These are phyloP conservation scores for Dipteronia dyeriana DNA, from an alignment of 345 rosid genomes.

Conservation along the genomic window DNA sequence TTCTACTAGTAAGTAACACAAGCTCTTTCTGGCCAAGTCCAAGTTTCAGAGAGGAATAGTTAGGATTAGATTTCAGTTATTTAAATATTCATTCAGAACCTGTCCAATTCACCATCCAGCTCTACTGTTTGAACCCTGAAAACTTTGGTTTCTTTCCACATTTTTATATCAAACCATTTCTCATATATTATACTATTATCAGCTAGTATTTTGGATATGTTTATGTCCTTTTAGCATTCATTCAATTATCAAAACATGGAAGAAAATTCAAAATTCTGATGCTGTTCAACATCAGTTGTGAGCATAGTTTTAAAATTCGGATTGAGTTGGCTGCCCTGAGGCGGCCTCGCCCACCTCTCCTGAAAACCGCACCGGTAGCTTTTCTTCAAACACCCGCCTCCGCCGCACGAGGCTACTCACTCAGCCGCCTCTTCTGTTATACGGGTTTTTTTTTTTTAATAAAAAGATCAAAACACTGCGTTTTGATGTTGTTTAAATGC, in stretches of 20 bases:
- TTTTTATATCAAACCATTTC: not conserved
- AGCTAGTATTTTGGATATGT: not conserved
- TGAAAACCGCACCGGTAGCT: too few species aligned
- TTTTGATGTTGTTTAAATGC: too few species aligned
- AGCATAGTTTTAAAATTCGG: too few species aligned
- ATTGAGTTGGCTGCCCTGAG: too few species aligned
- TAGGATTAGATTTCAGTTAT: not conserved
- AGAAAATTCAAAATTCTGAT: not conserved
- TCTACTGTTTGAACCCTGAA: not conserved
- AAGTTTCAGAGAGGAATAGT: not conserved
- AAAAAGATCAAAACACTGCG: too few species aligned
- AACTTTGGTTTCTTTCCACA: not conserved
- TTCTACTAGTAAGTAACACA: not conserved
- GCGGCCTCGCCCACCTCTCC: too few species aligned
- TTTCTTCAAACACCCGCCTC: too few species aligned
- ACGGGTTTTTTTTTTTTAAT: too few species aligned
- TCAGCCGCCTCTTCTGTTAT: too few species aligned
- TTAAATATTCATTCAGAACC: not conserved
- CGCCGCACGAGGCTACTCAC: too few species aligned
- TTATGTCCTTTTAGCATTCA: not conserved
- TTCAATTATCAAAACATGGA: not conserved
- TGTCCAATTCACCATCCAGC: not conserved
- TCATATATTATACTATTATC: too few species aligned
- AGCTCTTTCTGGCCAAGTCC: not conserved
- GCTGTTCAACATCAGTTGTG: not conserved